Conservation (phyloP, 805 yeast genomes). For the Blastobotrys americana region DNA sequence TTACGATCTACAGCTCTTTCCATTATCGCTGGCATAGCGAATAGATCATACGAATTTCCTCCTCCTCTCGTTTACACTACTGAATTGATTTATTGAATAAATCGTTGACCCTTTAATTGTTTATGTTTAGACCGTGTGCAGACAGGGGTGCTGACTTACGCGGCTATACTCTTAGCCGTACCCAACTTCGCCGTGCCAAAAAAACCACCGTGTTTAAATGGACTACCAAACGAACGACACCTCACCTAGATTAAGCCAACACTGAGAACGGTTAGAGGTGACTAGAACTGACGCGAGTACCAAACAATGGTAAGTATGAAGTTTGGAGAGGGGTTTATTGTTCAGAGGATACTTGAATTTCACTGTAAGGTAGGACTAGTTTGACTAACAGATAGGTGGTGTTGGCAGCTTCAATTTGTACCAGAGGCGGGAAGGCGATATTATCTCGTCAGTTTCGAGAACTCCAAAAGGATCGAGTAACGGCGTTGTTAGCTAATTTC, state of each 20-base stretch:
- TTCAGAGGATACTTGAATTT: too few species aligned
- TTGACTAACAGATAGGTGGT: too few species aligned
- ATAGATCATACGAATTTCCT: too few species aligned
- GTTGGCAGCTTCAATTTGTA: conserved; percentile 88
- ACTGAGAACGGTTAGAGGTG: too few species aligned
- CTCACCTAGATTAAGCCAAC: too few species aligned
- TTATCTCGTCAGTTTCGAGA: conserved; percentile 89
- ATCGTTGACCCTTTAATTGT: not conserved
- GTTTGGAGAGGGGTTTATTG: not conserved
- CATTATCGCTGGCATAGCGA: not conserved
- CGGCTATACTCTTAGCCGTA: not conserved
- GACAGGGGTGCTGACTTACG: not conserved
- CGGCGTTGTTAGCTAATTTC: conserved; percentile 77
- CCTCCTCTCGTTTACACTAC: too few species aligned
- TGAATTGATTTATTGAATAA: not conserved
- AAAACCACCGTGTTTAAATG: not conserved
- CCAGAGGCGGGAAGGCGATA: conserved; percentile 88
- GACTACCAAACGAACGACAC: not conserved
- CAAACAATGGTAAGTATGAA: not conserved
- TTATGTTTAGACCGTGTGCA: not conserved
- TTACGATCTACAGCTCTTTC: not conserved
- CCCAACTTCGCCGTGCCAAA: not conserved
- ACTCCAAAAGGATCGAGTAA: conserved; percentile 73
- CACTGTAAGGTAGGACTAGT: too few species aligned
- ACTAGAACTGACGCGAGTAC: too few species aligned